A percentile compares a stretch with the other conserved stretches of the same genome.
These are phyloP conservation scores for Pholiota conissans DNA, from an alignment of 768 basidiomycete species.

Conservation along the genomic window DNA sequence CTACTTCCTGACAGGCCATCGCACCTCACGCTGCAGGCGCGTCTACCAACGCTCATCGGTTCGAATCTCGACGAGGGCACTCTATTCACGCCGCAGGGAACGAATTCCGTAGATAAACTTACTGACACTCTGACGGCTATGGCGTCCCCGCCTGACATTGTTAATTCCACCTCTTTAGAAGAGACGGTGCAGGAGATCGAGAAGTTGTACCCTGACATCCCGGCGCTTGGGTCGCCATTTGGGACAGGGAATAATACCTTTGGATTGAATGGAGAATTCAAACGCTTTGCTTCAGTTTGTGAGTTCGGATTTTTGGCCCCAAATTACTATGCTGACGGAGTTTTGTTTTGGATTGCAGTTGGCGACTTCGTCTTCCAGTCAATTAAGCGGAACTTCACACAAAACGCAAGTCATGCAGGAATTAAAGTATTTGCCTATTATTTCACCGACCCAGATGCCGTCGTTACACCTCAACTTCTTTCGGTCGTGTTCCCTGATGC, in stretches of 20 bases:
- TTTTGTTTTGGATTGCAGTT: too few relatives aligned
- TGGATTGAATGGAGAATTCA: constrained; percentile 28
- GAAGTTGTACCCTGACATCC: constrained; percentile 37
- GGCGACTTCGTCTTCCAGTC: constrained; percentile 29
- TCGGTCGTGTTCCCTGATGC: constrained; percentile 11
- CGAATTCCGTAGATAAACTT: constrained; percentile 19
- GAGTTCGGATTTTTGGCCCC: constrained; percentile 3
- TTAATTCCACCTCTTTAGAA: constrained; percentile 13
- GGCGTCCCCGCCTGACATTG: constrained; percentile 23
- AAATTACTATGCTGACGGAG: too few relatives aligned
- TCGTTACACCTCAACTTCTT: constrained; percentile 1
- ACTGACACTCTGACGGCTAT: constrained; percentile 15
- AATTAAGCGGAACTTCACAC: constrained; percentile 27
- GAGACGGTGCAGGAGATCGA: constrained; percentile 22
- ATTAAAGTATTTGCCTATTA: constrained; percentile 37
- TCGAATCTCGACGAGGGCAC: constrained; percentile 37
- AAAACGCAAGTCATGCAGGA: constrained; percentile 33
- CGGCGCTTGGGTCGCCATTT: constrained; percentile 43
- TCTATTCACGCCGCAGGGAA: constrained; percentile 22
- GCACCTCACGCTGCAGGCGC: constrained; percentile 19
- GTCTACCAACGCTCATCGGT: constrained; percentile 39
- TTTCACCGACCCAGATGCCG: constrained; percentile 31
- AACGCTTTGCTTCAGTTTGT: constrained; percentile 29
- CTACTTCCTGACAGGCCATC: constrained; percentile 37
- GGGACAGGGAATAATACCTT: constrained; percentile 42